A percentile compares a stretch with the other conserved stretches of the same genome.
Evolutionary conservation across 129 eudicot genomes (phyloP).

Genomic region (Chrysanthemum seticuspe): DNA sequence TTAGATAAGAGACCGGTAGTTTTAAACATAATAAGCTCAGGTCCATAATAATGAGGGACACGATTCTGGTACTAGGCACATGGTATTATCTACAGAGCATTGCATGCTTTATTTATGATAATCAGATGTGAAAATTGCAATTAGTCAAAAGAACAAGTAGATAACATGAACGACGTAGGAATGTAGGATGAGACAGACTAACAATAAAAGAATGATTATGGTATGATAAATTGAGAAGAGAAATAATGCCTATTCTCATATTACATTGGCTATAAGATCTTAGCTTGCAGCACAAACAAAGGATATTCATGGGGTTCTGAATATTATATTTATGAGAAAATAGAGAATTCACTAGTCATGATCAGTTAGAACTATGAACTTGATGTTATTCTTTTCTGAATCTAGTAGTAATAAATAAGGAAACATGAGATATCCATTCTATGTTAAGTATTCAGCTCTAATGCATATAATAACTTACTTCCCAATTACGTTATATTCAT

Average conservation of each 20-base stretch:
- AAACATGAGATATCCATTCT: not conserved
- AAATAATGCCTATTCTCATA: constrained; percentile 1
- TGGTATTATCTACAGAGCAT: constrained; percentile 3
- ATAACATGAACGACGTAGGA: not conserved
- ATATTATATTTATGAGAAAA: constrained; percentile 14
- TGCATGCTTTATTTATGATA: constrained; percentile 5
- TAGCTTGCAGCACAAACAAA: not conserved
- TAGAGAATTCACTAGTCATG: not conserved
- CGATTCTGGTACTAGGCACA: constrained; percentile 3
- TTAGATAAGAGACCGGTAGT: not conserved
- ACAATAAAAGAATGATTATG: not conserved
- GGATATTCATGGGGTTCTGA: not conserved
- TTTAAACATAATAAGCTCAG: not conserved
- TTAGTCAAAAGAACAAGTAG: constrained; percentile 10
- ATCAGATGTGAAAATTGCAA: not conserved
- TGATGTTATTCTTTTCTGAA: not conserved
- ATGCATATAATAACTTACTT: constrained; percentile 2
- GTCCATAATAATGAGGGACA: not conserved
- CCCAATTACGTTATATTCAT: not conserved
- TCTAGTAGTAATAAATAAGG: constrained; percentile 8
- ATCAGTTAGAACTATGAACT: not conserved
- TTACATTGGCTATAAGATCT: constrained; percentile 6
- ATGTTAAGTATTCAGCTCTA: not conserved
- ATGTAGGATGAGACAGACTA: not conserved
- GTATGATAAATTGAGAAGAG: not conserved